Evolutionary conservation across 331 rosid species (phyloP).

Genomic region (Acacia pycnantha): DNA sequence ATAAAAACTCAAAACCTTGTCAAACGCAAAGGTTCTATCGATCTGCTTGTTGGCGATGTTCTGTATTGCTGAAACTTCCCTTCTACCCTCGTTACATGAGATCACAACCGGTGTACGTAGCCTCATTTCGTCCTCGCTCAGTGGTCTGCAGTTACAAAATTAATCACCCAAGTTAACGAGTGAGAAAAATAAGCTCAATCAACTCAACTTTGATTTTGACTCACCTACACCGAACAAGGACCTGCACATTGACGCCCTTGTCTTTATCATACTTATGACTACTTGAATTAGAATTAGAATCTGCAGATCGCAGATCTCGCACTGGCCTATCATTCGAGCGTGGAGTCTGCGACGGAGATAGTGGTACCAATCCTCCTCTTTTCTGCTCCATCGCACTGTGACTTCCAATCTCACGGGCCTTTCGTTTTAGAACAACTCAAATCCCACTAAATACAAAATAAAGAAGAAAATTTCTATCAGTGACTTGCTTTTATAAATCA

Average conservation of each 20-base stretch:
- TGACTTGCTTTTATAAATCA: background rate
- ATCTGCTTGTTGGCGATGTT: constrained; percentile 98
- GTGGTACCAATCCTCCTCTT: constrained; percentile 70
- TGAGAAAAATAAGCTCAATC: background rate
- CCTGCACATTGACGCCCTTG: constrained; percentile 98
- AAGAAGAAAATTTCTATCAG: background rate
- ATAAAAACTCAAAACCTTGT: constrained; percentile 52
- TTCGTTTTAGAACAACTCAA: background rate
- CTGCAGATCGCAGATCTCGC: constrained; percentile 98
- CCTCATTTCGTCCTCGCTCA: constrained; percentile 88
- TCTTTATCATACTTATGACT: constrained; percentile 74
- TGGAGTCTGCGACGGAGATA: constrained; percentile 96
- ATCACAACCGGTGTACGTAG: constrained; percentile 92
- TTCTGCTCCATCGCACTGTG: constrained; percentile 41
- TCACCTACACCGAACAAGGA: constrained; percentile 96
- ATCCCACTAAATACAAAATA: background rate
- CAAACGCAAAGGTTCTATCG: constrained; percentile 93
- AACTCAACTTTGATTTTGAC: constrained; percentile 23
- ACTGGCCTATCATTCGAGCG: constrained; percentile 78
- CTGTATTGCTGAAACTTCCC: constrained; percentile 89
- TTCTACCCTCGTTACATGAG: constrained; percentile 77
- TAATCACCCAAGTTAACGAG: constrained; percentile 5
- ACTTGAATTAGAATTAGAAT: constrained; percentile 81
- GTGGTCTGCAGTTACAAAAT: constrained; percentile 60
- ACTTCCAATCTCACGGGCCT: constrained; percentile 8